These are phyloP conservation scores for Pilobolus umbonatus DNA, from an alignment of 192 early-diverging fungal genomes.

Conservation along the genomic window DNA sequence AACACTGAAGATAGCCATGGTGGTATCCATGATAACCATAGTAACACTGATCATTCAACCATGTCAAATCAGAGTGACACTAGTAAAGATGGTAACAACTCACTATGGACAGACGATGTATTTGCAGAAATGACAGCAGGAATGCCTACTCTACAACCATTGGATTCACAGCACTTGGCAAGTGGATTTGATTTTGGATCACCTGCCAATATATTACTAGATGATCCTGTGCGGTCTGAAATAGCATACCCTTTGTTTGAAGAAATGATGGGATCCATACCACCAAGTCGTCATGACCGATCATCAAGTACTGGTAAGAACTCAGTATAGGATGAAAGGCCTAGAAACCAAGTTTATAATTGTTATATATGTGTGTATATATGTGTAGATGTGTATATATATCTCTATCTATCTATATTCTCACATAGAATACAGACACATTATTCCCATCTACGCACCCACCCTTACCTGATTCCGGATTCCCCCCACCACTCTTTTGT, in stretches of 20 bases:
- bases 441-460: no score
- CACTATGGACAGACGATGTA: slow-evolving; percentile 29
- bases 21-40: not conserved
- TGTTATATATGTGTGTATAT: no score
- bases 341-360: no score
- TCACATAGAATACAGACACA: no score
- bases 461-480: no score
- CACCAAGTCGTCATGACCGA: not conserved
- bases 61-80: not conserved
- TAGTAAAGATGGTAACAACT: no score
- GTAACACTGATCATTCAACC: not conserved
- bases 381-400: no score
- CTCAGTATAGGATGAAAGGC: not conserved
- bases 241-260: slow-evolving; percentile 4
- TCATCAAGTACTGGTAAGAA: slow-evolving; percentile 11
- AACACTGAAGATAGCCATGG: not conserved
- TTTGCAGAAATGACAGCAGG: slow-evolving; percentile 16
- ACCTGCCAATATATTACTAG: not conserved
- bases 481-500: no score
- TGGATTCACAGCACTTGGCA: slow-evolving; percentile 5
- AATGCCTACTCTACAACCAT: slow-evolving; percentile 19
- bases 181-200: slow-evolving; percentile 13
- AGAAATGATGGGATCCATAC: slow-evolving; percentile 10
- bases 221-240: not conserved
- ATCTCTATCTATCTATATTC: no score